Evolutionary conservation across 306 rosid species (phyloP).

Genomic region (Amphicarpaea edgeworthii): DNA sequence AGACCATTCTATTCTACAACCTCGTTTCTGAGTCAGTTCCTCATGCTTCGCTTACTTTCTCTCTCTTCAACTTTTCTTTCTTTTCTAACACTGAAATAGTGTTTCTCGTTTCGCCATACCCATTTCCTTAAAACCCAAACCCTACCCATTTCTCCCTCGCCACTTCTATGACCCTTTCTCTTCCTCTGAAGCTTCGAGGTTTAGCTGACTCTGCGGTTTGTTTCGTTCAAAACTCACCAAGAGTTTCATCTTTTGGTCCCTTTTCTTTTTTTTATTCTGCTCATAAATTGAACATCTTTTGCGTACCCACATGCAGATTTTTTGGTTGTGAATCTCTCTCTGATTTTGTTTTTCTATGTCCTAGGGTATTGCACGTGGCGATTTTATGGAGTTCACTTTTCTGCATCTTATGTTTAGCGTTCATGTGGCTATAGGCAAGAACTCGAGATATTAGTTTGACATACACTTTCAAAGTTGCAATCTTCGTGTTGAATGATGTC

Average conservation of each 20-base stretch:
- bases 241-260: conserved; percentile 1
- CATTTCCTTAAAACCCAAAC: conserved; percentile 25
- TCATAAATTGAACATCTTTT: conserved; percentile 24
- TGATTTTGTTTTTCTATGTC: conserved; percentile 32
- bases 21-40: conserved; percentile 24
- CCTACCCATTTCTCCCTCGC: neutral
- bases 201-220: conserved; percentile 2
- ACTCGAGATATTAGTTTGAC: neutral
- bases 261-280: conserved; percentile 16
- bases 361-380: conserved; percentile 30
- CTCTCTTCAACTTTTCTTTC: neutral
- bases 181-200: conserved; percentile 39
- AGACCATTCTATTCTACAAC: neutral
- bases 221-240: conserved; percentile 26
- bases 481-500: conserved; percentile 44
- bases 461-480: conserved; percentile 38
- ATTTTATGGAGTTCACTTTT: conserved; percentile 49
- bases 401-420: neutral
- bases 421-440: neutral
- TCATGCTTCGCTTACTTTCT: conserved; percentile 15
- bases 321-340: conserved; percentile 38
- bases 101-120: neutral
- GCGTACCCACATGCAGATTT: conserved; percentile 35
- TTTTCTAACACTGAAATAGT: neutral
- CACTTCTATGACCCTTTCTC: neutral